Evolutionary conservation across 176 grass and related monocot species (phyloP).

Genomic region (Secale cereale): DNA sequence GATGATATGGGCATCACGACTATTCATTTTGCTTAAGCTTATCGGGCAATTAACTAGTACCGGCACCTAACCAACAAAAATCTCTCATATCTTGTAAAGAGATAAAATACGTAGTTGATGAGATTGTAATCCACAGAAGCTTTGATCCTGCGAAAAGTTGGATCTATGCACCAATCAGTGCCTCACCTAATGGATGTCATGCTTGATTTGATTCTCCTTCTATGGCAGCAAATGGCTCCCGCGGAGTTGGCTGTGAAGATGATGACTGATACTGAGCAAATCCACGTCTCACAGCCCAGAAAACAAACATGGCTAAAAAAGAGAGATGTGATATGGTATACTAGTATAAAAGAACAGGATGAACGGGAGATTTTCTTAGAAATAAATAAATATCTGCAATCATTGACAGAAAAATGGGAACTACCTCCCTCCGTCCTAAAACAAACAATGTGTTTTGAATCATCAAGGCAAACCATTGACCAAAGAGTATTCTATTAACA

Average conservation of each 20-base stretch:
- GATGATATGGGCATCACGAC: background rate
- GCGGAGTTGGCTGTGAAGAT: background rate
- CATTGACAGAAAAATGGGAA: background rate
- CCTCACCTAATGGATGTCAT: conserved; percentile 37
- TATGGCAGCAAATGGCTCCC: background rate
- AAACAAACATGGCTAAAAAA: background rate
- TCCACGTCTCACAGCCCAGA: conserved; percentile 15
- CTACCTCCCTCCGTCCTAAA: background rate
- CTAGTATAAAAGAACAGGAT: background rate
- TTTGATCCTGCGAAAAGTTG: conserved; percentile 20
- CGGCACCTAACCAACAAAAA: conserved; percentile 23
- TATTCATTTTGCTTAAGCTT: background rate
- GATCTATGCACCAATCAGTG: background rate
- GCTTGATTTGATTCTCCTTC: conserved; percentile 45
- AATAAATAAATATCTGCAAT: background rate
- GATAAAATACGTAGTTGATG: conserved; percentile 33
- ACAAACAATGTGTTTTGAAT: background rate
- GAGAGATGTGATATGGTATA: background rate
- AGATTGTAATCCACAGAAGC: conserved; percentile 11
- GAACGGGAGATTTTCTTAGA: background rate
- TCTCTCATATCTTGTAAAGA: conserved; percentile 19
- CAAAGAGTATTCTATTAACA: background rate
- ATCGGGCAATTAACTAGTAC: background rate
- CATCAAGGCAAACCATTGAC: background rate
- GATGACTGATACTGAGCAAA: conserved; percentile 30